Evolutionary conservation across 2,329 filamentous ascomycete genomes (phyloP).

Genomic region (Ophiostoma pallidulum): DNA sequence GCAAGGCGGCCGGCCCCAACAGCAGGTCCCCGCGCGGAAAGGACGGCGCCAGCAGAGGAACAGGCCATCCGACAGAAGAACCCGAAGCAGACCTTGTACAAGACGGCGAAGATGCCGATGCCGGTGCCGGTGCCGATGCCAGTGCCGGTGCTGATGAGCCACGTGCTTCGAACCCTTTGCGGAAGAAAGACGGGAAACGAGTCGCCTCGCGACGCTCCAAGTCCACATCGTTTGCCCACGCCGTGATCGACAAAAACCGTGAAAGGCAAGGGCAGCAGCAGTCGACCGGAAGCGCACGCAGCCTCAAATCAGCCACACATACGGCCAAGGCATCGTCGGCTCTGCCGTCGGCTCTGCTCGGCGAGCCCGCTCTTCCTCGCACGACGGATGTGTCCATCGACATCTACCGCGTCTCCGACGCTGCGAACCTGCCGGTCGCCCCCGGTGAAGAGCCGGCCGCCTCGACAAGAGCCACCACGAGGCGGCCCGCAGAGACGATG

Average conservation of each 20-base stretch:
- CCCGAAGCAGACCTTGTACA: background rate
- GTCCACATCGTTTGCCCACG: slow-evolving; percentile 35
- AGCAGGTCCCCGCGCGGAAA: background rate
- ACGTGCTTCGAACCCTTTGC: background rate
- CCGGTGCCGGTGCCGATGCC: no score
- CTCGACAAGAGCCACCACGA: no score
- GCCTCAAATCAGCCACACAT: slow-evolving; percentile 15
- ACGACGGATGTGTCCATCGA: slow-evolving; percentile 44
- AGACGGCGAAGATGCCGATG: no score
- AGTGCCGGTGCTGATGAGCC: no score
- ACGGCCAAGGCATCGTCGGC: slow-evolving; percentile 27
- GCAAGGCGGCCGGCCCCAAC: slow-evolving; percentile 18
- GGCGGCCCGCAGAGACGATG: no score
- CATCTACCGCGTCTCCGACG: slow-evolving; percentile 27
- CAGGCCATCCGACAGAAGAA: background rate
- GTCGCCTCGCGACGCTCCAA: slow-evolving; percentile 25
- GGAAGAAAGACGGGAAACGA: slow-evolving; percentile 12
- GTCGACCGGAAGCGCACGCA: background rate
- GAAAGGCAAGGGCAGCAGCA: slow-evolving; percentile 18
- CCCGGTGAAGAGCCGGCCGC: background rate
- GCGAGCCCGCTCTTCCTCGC: slow-evolving; percentile 48
- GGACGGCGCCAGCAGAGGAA: background rate
- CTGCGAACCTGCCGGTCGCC: background rate
- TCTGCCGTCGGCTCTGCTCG: slow-evolving; percentile 37
- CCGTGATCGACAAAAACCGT: slow-evolving; percentile 35